Conservation (phyloP, 805 yeast genomes). For the Saccharomyces cerevisiae region DNA sequence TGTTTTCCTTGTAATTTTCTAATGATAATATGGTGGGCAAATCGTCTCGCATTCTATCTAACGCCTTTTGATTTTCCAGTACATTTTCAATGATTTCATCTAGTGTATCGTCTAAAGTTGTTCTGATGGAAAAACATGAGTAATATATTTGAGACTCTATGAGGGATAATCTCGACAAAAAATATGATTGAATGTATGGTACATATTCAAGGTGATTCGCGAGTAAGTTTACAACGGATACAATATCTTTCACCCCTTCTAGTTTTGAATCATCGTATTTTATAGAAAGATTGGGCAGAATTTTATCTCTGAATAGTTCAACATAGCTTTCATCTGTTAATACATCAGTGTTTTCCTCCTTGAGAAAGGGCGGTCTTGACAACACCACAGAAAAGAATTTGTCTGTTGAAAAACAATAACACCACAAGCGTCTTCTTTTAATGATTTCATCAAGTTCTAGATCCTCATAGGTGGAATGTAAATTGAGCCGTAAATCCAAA, state of each 20-base stretch:
- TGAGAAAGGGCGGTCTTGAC: conserved; percentile 9
- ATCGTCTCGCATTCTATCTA: conserved; percentile 8
- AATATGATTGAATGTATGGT: conserved; percentile 6
- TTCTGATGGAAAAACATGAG: conserved; percentile 5
- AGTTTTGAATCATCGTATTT: not conserved
- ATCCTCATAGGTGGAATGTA: conserved; percentile 37
- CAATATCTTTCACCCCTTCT: not conserved
- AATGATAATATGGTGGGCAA: conserved; percentile 9
- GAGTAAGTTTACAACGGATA: conserved; percentile 3
- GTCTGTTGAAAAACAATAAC: conserved; percentile 27
- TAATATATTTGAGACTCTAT: conserved; percentile 6
- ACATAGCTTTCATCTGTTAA: conserved; percentile 7
- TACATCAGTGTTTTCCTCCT: conserved; percentile 4
- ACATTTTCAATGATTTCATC: conserved; percentile 10
- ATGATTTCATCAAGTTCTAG: conserved; percentile 30
- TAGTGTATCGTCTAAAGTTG: conserved; percentile 5
- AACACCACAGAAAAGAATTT: conserved; percentile 7
- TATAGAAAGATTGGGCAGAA: not conserved
- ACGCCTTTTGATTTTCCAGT: conserved; percentile 1
- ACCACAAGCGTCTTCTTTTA: conserved; percentile 38
- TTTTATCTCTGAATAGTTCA: conserved; percentile 1
- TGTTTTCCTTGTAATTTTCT: conserved; percentile 8
- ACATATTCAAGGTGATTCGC: conserved; percentile 1
- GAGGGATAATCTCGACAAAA: conserved; percentile 4
- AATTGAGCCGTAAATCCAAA: conserved; percentile 47